Percentiles rank a stretch among this genome's conserved stretches.
Evolutionary conservation across 768 basidiomycete genomes (phyloP).

Genomic region (Russula dissimulans): DNA sequence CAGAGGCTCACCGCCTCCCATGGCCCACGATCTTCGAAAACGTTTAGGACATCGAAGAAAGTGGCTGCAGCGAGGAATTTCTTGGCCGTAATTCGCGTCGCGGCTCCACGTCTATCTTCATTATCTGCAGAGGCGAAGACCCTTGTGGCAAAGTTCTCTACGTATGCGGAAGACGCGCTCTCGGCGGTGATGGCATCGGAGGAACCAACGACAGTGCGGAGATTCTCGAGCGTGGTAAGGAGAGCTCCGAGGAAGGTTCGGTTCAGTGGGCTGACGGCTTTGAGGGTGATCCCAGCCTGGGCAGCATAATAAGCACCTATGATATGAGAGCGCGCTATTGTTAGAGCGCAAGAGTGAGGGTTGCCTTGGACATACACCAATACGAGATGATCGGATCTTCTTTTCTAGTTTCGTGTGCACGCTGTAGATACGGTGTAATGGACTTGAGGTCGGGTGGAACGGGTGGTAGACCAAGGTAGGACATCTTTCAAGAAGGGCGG

Average conservation of each 20-base stretch:
- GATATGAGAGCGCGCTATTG: slow-evolving; percentile 1
- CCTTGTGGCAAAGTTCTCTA: slow-evolving; percentile 90
- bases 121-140: slow-evolving; percentile 88
- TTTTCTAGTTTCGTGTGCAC: slow-evolving; percentile 76
- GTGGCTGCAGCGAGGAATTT: slow-evolving; percentile 93
- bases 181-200: slow-evolving; percentile 81
- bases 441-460: slow-evolving; percentile 53
- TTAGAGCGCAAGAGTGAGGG: neutral
- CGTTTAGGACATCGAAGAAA: slow-evolving; percentile 82
- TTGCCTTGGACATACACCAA: slow-evolving; percentile 64
- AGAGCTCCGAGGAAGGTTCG: slow-evolving; percentile 64
- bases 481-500: neutral
- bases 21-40: slow-evolving; percentile 36
- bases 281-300: slow-evolving; percentile 72
- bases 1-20: slow-evolving; percentile 16
- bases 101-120: slow-evolving; percentile 73
- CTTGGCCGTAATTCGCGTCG: slow-evolving; percentile 83
- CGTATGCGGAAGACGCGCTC: slow-evolving; percentile 72
- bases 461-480: slow-evolving; percentile 48
- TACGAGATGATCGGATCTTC: slow-evolving; percentile 87
- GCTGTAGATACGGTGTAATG: slow-evolving; percentile 73
- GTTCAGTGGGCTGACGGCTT: slow-evolving; percentile 53
- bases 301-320: slow-evolving; percentile 88
- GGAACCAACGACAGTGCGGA: slow-evolving; percentile 66
- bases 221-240: slow-evolving; percentile 66